A percentile compares a stretch with the other conserved stretches of the same genome.
Evolutionary conservation across 2,329 filamentous ascomycete species (phyloP).

Genomic region (Colletotrichum liaoningense): DNA sequence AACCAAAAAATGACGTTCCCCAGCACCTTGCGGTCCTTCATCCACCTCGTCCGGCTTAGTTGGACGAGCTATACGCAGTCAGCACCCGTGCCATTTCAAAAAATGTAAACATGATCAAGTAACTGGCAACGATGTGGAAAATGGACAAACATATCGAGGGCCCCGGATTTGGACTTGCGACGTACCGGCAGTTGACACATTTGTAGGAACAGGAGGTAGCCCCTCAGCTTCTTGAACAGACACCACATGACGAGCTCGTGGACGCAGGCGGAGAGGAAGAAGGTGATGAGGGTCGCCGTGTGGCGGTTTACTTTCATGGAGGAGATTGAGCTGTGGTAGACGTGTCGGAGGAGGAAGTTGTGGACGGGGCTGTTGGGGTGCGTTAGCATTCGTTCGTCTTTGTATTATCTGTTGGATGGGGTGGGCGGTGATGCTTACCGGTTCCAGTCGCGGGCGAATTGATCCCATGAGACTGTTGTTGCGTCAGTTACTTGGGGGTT

Average conservation of each 20-base stretch:
- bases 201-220: constrained; percentile 79
- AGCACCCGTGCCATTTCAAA: neutral
- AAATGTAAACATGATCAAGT: neutral
- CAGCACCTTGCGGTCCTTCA: constrained; percentile 70
- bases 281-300: constrained; percentile 80
- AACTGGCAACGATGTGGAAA: no score
- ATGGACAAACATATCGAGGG: no score
- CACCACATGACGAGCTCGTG: constrained; percentile 86
- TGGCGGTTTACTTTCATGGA: constrained; percentile 77
- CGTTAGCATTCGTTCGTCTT: neutral
- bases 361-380: constrained; percentile 70
- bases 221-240: constrained; percentile 81
- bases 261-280: constrained; percentile 76
- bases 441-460: constrained; percentile 86
- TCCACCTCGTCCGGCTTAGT: constrained; percentile 73
- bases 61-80: constrained; percentile 63
- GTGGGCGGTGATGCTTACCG: constrained; percentile 43
- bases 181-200: constrained; percentile 77
- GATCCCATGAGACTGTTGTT: constrained; percentile 72
- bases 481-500: neutral
- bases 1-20: constrained; percentile 85
- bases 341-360: constrained; percentile 81
- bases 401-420: neutral
- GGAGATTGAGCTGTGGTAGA: constrained; percentile 83
- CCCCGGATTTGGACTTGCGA: no score